Evolutionary conservation across 225 moss, liverwort and hornwort genomes (phyloP).

Genomic region (Thuidium tamariscinum): DNA sequence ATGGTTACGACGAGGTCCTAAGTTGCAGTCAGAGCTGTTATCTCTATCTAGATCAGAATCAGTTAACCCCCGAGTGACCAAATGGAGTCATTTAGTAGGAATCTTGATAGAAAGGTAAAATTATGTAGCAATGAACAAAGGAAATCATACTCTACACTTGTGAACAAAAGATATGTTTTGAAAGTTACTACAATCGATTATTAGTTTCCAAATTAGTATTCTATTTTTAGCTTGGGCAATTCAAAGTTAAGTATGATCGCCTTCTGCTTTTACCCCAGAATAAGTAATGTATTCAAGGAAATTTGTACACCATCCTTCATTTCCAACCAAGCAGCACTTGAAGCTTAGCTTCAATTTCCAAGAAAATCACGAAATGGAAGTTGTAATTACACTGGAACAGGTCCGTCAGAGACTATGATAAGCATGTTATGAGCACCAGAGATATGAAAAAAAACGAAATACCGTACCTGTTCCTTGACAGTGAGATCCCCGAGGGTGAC

Average conservation of each 20-base stretch:
- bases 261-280: background rate
- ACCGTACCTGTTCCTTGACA: slow-evolving; percentile 26
- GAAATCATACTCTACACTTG: background rate
- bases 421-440: background rate
- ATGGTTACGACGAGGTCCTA: background rate
- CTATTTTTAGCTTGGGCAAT: background rate
- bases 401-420: background rate
- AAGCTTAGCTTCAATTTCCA: background rate
- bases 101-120: background rate
- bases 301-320: background rate
- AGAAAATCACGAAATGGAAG: background rate
- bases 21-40: background rate
- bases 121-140: background rate
- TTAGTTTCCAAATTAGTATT: background rate
- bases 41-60: background rate
- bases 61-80: background rate
- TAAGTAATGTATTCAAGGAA: background rate
- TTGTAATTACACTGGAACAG: background rate
- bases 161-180: background rate
- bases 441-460: background rate
- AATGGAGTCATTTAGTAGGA: background rate
- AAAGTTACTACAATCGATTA: background rate
- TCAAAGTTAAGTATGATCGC: background rate
- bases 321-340: background rate
- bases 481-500: slow-evolving; percentile 13